These are phyloP conservation scores for Wickerhamiella pararugosa DNA, from an alignment of 1,139 yeast genomes.

Conservation along the genomic window DNA sequence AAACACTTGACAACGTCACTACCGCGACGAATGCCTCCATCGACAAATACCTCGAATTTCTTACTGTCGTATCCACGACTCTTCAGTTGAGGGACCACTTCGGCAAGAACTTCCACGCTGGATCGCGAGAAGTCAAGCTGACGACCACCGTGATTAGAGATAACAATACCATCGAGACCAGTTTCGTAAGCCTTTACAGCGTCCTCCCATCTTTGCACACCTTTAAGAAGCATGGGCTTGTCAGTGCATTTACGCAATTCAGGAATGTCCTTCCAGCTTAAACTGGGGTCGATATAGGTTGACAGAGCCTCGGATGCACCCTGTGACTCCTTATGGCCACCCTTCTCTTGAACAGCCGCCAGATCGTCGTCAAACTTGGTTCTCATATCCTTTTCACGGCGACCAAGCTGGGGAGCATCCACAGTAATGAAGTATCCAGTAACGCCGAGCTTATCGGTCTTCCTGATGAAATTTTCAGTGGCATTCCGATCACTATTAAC, in stretches of 20 bases:
- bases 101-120: conserved; percentile 52
- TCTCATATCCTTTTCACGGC: conserved; percentile 57
- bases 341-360: conserved; percentile 28
- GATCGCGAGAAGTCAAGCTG: conserved; percentile 60
- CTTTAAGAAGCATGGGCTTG: conserved; percentile 54
- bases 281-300: conserved; percentile 68
- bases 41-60: conserved; percentile 49
- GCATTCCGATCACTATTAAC: conserved; percentile 58
- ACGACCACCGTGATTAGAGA: conserved; percentile 70
- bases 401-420: conserved; percentile 91
- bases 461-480: conserved; percentile 44
- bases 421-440: conserved; percentile 77
- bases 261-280: conserved; percentile 50
- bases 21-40: conserved; percentile 67
- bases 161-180: conserved; percentile 50
- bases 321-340: conserved; percentile 32
- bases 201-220: conserved; percentile 56
- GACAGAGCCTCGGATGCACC: conserved; percentile 85
- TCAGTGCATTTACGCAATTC: conserved; percentile 43
- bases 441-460: conserved; percentile 62
- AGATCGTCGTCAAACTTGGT: conserved; percentile 49
- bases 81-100: conserved; percentile 42
- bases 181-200: conserved; percentile 46
- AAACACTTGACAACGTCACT: conserved; percentile 59
- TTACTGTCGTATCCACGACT: conserved; percentile 24